These are phyloP conservation scores for Calonectria naviculata DNA, from an alignment of 2,329 filamentous ascomycete species.

Conservation along the genomic window DNA sequence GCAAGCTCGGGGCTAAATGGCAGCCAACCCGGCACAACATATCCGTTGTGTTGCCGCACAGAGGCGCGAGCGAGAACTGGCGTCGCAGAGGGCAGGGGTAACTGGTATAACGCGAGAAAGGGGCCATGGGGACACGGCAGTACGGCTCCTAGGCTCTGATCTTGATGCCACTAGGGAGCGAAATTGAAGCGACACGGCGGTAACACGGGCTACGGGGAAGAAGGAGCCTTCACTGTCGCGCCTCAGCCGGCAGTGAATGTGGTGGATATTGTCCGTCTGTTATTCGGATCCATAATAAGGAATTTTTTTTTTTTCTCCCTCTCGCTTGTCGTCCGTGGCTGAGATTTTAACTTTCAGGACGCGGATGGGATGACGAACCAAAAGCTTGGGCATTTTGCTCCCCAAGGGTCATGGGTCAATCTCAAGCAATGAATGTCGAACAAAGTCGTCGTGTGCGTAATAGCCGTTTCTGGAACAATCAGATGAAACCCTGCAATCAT, in stretches of 20 bases:
- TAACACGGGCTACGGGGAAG: not conserved
- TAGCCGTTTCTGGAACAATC: constrained; percentile 7
- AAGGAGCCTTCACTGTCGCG: not conserved
- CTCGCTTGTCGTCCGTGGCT: not conserved
- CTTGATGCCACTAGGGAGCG: not conserved
- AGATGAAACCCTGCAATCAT: constrained; percentile 5
- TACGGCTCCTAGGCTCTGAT: not conserved
- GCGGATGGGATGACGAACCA: not conserved
- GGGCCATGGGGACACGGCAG: not conserved
- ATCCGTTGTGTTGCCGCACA: constrained; percentile 1
- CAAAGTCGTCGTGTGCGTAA: constrained; percentile 14
- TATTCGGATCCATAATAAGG: not conserved
- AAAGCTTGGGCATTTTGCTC: not conserved
- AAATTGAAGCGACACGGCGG: not conserved
- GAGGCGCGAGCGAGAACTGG: not conserved
- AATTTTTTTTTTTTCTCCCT: not conserved
- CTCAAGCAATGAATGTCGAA: not conserved
- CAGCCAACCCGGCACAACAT: constrained; percentile 9
- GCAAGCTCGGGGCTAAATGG: not conserved
- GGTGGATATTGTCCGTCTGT: not conserved
- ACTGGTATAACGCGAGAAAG: not conserved
- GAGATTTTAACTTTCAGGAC: not conserved
- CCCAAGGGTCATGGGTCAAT: not conserved
- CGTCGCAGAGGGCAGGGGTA: not conserved
- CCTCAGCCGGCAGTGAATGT: not conserved